Evolutionary conservation across 768 basidiomycete genomes (phyloP).

Genomic region (Tricholomella constricta): DNA sequence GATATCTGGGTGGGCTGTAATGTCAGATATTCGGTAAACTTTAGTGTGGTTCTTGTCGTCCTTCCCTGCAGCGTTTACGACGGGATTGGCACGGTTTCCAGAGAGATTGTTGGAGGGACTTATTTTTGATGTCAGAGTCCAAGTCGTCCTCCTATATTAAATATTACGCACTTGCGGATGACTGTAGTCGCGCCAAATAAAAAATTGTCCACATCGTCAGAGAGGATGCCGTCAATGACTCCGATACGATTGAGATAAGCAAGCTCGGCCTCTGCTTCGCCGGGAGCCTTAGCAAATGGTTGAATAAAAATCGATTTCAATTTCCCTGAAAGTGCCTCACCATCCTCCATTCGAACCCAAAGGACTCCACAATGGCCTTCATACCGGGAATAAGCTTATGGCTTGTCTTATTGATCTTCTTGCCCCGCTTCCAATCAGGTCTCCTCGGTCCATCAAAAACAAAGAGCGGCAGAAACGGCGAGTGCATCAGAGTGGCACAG

Average conservation of each 20-base stretch:
- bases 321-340: constrained; percentile 34
- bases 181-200: constrained; percentile 85
- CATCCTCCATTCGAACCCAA: constrained; percentile 78
- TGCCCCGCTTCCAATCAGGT: constrained; percentile 79
- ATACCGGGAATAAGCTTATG: constrained; percentile 74
- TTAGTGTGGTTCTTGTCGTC: constrained; percentile 73
- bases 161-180: constrained; percentile 73
- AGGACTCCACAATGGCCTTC: constrained; percentile 77
- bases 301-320: constrained; percentile 27
- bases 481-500: constrained; percentile 73
- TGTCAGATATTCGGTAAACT: constrained; percentile 43
- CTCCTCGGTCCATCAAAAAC: constrained; percentile 91
- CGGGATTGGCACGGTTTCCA: constrained; percentile 66
- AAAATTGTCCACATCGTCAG: constrained; percentile 93
- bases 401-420: constrained; percentile 60
- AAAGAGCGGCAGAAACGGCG: constrained; percentile 85
- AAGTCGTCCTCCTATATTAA: not conserved
- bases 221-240: constrained; percentile 83
- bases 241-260: constrained; percentile 84
- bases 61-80: constrained; percentile 64
- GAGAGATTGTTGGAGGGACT: constrained; percentile 74
- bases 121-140: constrained; percentile 7
- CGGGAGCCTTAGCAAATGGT: constrained; percentile 65
- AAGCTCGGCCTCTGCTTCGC: constrained; percentile 93
- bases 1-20: constrained; percentile 42